A percentile compares a stretch with the other conserved stretches of the same genome.
Evolutionary conservation across 2,329 filamentous ascomycete genomes (phyloP).

Genomic region (Botryotinia calthae): DNA sequence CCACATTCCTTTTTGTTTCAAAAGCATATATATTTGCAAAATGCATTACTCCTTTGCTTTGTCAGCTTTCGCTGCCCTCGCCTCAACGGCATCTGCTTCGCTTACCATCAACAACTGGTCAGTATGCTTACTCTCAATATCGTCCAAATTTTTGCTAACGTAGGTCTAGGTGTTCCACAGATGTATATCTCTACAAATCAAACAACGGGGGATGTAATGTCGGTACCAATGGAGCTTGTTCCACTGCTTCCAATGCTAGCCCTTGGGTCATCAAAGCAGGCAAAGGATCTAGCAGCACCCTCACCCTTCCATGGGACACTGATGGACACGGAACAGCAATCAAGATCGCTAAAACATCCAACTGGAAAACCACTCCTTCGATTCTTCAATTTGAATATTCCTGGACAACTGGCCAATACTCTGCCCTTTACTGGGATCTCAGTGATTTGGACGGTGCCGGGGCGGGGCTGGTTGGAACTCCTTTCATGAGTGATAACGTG

Average conservation of each 20-base stretch:
- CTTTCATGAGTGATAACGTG: constrained; percentile 18
- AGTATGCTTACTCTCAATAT: no score
- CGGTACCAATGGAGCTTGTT: constrained; percentile 16
- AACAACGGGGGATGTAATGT: constrained; percentile 13
- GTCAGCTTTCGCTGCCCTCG: constrained; percentile 17
- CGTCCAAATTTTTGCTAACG: neutral
- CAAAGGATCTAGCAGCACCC: constrained; percentile 9
- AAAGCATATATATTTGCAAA: neutral
- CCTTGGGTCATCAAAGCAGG: constrained; percentile 19
- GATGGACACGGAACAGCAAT: constrained; percentile 15
- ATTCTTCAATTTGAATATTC: constrained; percentile 21
- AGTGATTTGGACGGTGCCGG: constrained; percentile 20
- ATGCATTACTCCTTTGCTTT: constrained; percentile 17
- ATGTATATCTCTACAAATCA: constrained; percentile 17
- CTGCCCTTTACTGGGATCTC: constrained; percentile 20
- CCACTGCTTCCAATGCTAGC: neutral
- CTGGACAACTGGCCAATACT: constrained; percentile 14
- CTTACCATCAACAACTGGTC: constrained; percentile 19
- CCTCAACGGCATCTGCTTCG: constrained; percentile 18
- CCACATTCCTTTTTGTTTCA: constrained; percentile 14
- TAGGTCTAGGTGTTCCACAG: constrained; percentile 4
- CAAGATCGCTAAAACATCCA: constrained; percentile 18
- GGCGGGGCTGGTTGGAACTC: constrained; percentile 17
- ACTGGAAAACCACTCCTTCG: constrained; percentile 14
- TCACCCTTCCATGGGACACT: constrained; percentile 13